These are phyloP conservation scores for Trichoderma endophyticum DNA, from an alignment of 2,329 filamentous ascomycete species.

Conservation along the genomic window DNA sequence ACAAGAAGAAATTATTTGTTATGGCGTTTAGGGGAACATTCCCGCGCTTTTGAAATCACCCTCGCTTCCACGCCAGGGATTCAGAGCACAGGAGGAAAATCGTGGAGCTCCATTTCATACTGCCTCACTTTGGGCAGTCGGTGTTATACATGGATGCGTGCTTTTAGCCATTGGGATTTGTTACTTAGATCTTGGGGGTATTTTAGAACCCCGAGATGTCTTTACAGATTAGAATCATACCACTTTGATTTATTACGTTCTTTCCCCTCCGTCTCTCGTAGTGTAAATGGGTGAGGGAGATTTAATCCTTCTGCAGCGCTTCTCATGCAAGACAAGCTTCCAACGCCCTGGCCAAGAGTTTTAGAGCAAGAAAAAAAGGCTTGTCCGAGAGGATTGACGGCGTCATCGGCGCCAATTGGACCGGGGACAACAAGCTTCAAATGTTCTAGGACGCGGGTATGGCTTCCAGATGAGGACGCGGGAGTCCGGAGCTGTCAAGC, in stretches of 20 bases:
- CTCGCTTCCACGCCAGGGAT: not conserved
- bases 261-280: not conserved
- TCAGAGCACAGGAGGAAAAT: not conserved
- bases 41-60: not conserved
- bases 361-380: not conserved
- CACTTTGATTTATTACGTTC: not conserved
- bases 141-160: not conserved
- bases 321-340: not conserved
- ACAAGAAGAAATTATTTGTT: too few relatives aligned
- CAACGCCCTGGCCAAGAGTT: not conserved
- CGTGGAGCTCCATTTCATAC: not conserved
- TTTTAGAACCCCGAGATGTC: not conserved
- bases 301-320: not conserved
- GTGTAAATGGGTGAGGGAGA: not conserved
- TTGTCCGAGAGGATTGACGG: not conserved
- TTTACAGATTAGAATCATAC: not conserved
- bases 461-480: not conserved
- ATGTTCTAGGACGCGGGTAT: not conserved
- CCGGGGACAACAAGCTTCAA: not conserved
- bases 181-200: not conserved
- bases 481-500: not conserved
- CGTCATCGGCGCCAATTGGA: not conserved
- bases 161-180: conserved; percentile 1
- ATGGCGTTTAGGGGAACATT: not conserved
- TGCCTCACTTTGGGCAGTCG: not conserved